Evolutionary conservation across 2,329 filamentous ascomycete genomes (phyloP).

Genomic region (Epichloe coenophiala): DNA sequence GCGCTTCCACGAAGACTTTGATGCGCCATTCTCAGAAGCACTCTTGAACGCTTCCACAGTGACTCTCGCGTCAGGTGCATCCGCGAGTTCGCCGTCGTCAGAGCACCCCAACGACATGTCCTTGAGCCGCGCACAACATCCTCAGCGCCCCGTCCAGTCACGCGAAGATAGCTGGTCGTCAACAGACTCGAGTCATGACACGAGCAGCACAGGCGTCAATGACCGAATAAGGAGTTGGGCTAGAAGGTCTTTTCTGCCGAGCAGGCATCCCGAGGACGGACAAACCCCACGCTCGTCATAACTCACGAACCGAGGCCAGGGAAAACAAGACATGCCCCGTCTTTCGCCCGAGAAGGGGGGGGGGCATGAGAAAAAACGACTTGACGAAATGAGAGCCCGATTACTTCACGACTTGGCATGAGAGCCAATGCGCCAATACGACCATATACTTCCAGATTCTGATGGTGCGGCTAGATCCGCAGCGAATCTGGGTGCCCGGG

Average conservation of each 20-base stretch:
- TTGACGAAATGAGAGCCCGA: not conserved
- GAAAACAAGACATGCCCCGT: not conserved
- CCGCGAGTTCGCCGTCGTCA: conserved; percentile 3
- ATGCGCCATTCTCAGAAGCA: conserved; percentile 24
- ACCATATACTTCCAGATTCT: not conserved
- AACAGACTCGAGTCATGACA: conserved; percentile 14
- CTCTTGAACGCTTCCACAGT: conserved; percentile 19
- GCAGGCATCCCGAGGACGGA: conserved; percentile 6
- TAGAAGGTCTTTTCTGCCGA: conserved; percentile 17
- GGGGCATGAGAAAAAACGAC: not conserved
- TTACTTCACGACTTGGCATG: not conserved
- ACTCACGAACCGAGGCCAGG: not conserved
- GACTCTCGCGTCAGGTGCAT: conserved; percentile 13
- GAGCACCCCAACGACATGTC: not conserved
- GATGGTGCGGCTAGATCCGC: not conserved
- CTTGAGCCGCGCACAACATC: not conserved
- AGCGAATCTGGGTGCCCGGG: not conserved
- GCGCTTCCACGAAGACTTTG: conserved; percentile 24
- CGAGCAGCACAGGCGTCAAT: conserved; percentile 15
- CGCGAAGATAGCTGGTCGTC: conserved; percentile 16
- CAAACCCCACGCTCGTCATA: not conserved
- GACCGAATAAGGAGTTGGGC: conserved; percentile 21
- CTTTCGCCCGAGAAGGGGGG: not conserved
- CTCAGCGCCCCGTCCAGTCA: not conserved
- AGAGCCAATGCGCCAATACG: not conserved